Evolutionary conservation across 78 protist genomes (phyloP), one percentile per base, ranked within the genome.

Genomic region (Isochrysis galbana): DNA sequence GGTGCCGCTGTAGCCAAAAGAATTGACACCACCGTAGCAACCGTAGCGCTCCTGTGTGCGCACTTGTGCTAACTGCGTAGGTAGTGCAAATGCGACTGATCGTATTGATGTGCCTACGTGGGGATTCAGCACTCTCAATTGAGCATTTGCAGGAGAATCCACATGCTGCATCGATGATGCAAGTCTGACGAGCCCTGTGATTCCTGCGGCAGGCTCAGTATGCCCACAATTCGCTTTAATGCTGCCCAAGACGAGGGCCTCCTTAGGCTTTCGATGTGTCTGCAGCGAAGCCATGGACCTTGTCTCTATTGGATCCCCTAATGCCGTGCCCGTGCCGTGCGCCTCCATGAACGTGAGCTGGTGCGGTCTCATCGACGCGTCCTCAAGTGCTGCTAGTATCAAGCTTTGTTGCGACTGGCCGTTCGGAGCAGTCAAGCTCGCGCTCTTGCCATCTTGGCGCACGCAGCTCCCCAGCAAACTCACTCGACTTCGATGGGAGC

Each of bases 201-300:
- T n/a, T 44, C 94, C 91, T 36, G 83, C 93, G 0, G 92, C 91
- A 29, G 87, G 26, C 93, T 96, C 98, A 78, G 34, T 0, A 77
- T 97, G 98, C 10, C 97, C 98, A 34, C 94, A 77, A 77, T 94
- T 95, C 14, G 95, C 34, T 89, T 97, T 97, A 29, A 95, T 61
- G 45, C 93, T 21, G 42, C 97, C 97, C 21, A 97, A 45, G 19
- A 90, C 47, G 25, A 91, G 83, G 47, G 95, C 78, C 34, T 45
- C 44, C 39, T 41, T 91, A 23, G 38, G 29, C 2, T 34, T 29
- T 10, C 29, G 72, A 0, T 2, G 70, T 38, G 95, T 82, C 17
- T 94, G 87, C 36, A 95, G 91, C 5, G 0, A 88, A 32, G 72
- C 61, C 36, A 97, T 82, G 23, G 96, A 92, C 19, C 67, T 54